Evolutionary conservation across 2,329 filamentous ascomycete genomes (phyloP).

Genomic region (Neobulgaria alba): DNA sequence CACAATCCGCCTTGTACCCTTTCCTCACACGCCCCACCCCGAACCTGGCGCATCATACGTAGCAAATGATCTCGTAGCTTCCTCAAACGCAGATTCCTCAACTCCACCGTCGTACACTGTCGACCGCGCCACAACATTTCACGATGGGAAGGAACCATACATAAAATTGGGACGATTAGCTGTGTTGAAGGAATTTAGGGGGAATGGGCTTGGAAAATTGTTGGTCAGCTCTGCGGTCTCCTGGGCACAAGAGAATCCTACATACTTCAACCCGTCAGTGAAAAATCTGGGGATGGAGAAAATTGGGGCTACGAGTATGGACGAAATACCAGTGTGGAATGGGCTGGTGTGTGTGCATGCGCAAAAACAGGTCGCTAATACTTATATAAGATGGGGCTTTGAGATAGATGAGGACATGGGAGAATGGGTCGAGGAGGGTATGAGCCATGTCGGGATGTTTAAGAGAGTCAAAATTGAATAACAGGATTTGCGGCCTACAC

Average conservation of each 20-base stretch:
- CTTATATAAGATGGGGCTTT: constrained; percentile 70
- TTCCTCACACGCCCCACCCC: constrained; percentile 48
- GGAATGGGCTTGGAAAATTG: constrained; percentile 52
- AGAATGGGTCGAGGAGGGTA: constrained; percentile 75
- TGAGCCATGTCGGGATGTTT: constrained; percentile 81
- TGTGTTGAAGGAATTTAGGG: constrained; percentile 56
- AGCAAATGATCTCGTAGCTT: constrained; percentile 16
- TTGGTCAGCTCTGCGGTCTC: constrained; percentile 58
- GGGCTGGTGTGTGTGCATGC: constrained; percentile 75
- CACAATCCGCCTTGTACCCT: constrained; percentile 49
- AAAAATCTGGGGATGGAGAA: constrained; percentile 37
- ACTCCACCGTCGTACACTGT: constrained; percentile 13
- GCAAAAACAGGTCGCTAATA: constrained; percentile 53
- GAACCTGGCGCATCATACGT: constrained; percentile 31
- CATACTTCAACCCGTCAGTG: constrained; percentile 39
- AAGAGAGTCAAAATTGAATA: constrained; percentile 34
- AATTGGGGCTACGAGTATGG: constrained; percentile 32
- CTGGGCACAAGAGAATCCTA: constrained; percentile 58
- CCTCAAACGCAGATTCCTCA: background rate
- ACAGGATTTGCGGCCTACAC: background rate
- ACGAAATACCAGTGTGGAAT: constrained; percentile 53
- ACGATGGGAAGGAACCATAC: constrained; percentile 63
- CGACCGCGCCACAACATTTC: constrained; percentile 36
- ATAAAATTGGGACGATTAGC: constrained; percentile 76
- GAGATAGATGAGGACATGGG: constrained; percentile 63